Percentiles rank a stretch among this genome's conserved stretches.
phyloP scores from a whole-genome alignment of 202 grass and related monocot genomes.

The Brachypodium distachyon region DNA sequence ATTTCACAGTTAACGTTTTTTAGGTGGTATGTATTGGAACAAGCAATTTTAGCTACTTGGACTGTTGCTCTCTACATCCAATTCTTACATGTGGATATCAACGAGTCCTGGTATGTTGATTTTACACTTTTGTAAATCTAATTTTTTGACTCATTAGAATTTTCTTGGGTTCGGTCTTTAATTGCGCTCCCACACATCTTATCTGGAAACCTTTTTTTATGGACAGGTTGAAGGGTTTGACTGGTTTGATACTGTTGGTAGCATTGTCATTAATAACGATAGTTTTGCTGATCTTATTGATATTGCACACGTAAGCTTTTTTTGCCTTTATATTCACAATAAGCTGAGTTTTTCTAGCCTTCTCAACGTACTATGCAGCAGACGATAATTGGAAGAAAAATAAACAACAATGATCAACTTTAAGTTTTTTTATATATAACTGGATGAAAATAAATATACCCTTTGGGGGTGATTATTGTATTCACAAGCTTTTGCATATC shows the following conservation, averaged over 20 bases:
- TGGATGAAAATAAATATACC: background rate
- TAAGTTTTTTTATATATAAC: background rate
- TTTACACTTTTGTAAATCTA: background rate
- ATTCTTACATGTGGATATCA: constrained; percentile 39
- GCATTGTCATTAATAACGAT: constrained; percentile 61
- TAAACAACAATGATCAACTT: background rate
- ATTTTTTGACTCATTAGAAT: background rate
- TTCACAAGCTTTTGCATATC: background rate
- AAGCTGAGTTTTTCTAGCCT: background rate
- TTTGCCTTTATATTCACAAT: background rate
- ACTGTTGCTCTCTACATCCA: constrained; percentile 70
- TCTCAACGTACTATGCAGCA: background rate
- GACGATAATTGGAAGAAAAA: background rate
- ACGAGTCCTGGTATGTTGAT: constrained; percentile 51
- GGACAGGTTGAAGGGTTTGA: constrained; percentile 77
- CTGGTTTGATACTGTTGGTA: constrained; percentile 48
- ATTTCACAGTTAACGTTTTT: constrained; percentile 1
- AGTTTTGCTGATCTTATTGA: constrained; percentile 53
- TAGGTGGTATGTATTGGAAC: constrained; percentile 88
- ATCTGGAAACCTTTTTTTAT: background rate
- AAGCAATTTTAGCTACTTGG: constrained; percentile 65
- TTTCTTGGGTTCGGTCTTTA: background rate
- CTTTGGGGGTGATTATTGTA: background rate
- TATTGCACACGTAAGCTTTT: constrained; percentile 71
- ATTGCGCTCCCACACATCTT: background rate